A percentile compares a stretch with the other conserved stretches of the same genome.
Conservation (phyloP, 139 green algal genomes). For the Chlorella sp. region DNA sequence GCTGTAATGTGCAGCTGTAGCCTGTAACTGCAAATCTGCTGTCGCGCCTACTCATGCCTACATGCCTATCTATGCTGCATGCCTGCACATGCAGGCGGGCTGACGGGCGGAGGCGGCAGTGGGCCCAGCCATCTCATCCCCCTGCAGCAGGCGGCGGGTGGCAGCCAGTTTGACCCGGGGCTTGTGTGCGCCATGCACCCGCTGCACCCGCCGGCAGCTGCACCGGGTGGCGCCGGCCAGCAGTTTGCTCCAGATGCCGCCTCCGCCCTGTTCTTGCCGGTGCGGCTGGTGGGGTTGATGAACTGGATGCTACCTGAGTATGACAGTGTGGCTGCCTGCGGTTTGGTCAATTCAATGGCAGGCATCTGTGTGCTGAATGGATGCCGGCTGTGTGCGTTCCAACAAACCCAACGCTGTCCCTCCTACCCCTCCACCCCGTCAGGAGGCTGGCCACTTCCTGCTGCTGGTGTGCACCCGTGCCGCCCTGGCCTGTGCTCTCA, state of each 20-base stretch:
- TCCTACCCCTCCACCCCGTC: background rate
- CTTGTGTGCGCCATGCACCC: conserved; percentile 14
- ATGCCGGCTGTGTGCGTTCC: no score
- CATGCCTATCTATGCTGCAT: background rate
- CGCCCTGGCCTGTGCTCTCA: conserved; percentile 37
- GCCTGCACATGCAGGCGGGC: conserved; percentile 11
- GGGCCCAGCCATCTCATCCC: conserved; percentile 39
- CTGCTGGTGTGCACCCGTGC: conserved; percentile 30
- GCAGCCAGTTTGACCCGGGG: background rate
- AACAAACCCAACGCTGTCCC: no score
- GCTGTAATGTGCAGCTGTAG: no score
- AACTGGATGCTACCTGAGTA: no score
- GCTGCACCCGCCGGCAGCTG: conserved; percentile 5
- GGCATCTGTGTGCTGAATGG: no score
- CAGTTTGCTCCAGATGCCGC: conserved; percentile 8
- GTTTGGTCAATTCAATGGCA: no score
- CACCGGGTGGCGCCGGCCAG: background rate
- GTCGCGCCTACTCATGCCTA: no score
- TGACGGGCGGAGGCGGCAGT: conserved; percentile 36
- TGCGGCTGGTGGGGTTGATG: no score
- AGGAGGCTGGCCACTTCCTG: conserved; percentile 39
- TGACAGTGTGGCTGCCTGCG: no score
- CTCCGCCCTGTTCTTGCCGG: background rate
- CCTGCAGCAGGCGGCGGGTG: conserved; percentile 24
- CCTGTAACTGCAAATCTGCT: no score